Base-by-base conservation (phyloP, 805 yeast genomes). In the Pichia ethanolica region DNA sequence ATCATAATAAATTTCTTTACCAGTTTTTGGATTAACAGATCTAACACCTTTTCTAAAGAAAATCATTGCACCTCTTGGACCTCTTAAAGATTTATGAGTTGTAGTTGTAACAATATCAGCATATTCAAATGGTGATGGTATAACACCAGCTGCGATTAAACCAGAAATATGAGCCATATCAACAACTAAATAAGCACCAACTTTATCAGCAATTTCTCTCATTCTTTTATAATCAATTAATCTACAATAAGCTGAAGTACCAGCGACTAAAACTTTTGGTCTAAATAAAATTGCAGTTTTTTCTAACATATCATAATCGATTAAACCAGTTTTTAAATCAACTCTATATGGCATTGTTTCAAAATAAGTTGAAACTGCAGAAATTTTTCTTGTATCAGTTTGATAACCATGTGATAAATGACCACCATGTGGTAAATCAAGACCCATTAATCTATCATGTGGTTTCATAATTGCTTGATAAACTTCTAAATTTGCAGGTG, bases 131-230 rank as follows among this genome's bases (percentile, higher is more conserved):
- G 99, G 99, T 50, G 95, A 83, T 60, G 90, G 95, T 54, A 89
- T 90, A 50, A 91, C 98, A 59, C 89, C 93, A 55, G 99, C 96
- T 56, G 97, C 89, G 57, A 93, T 81, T 60, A 93, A 78, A 65
- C 99, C 99, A 35, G 97, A 87, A 62, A 89, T 93, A 69, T 93
- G 99, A 45, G 99, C 99, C 98, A 93, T 93, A 71, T 93, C 99
- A 54, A 86, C 89, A 66, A 93, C 83, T 59, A 93, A 79, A 72
- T 90, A 93, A 51, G 99, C 99, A 59, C 96, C 96, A 62, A 93
- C 96, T 70, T 83, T 86, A 73, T 93, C 97, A 55, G 99, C 98
- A 62, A 93, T 93, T 67, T 84, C 83, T 68, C 91, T 83, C 93
- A 93, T 88, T 75, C 95, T 86, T 75, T 84, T 83, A 83, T 91